Percentiles rank a stretch among this genome's conserved stretches.
phyloP scores from a whole-genome alignment of 73 alveolate species.

The Durusdinium trenchii region DNA sequence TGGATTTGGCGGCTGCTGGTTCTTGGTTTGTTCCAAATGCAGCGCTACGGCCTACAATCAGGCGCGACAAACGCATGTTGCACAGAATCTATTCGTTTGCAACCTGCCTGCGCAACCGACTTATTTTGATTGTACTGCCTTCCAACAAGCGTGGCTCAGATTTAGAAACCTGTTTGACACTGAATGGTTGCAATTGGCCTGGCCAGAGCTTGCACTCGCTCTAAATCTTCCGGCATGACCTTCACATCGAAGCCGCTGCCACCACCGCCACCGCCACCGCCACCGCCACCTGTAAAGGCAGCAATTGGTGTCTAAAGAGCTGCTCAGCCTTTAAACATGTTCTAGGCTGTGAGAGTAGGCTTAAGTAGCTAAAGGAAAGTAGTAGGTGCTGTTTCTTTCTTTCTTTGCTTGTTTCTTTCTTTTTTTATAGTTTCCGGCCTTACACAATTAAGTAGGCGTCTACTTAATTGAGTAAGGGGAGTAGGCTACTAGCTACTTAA shows the following conservation, averaged over 20 bases:
- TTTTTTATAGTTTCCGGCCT: too few relatives aligned
- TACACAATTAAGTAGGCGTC: too few relatives aligned
- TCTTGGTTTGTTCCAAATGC: slow-evolving; percentile 86
- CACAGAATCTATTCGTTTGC: not conserved
- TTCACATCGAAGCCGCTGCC: slow-evolving; percentile 89
- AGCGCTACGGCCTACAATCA: slow-evolving; percentile 60
- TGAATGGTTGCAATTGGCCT: not conserved
- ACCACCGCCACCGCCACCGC: slow-evolving; percentile 7
- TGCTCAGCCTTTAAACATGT: not conserved
- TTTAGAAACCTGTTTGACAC: not conserved
- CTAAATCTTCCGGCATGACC: slow-evolving; percentile 90
- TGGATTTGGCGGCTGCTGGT: slow-evolving; percentile 91
- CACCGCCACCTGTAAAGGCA: not conserved
- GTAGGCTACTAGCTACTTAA: too few relatives aligned
- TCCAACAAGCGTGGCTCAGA: not conserved
- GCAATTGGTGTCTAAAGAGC: not conserved
- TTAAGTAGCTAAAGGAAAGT: not conserved
- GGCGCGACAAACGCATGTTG: not conserved
- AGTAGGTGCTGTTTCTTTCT: not conserved
- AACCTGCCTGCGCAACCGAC: slow-evolving; percentile 72
- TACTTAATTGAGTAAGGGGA: too few relatives aligned
- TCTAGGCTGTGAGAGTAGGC: not conserved
- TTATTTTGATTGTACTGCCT: slow-evolving; percentile 91
- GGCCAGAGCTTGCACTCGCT: slow-evolving; percentile 92
- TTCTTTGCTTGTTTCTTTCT: not conserved